A percentile compares a stretch with the other conserved stretches of the same genome.
Conservation (phyloP, 208 protist genomes). For the Trypanosoma conorhini region DNA sequence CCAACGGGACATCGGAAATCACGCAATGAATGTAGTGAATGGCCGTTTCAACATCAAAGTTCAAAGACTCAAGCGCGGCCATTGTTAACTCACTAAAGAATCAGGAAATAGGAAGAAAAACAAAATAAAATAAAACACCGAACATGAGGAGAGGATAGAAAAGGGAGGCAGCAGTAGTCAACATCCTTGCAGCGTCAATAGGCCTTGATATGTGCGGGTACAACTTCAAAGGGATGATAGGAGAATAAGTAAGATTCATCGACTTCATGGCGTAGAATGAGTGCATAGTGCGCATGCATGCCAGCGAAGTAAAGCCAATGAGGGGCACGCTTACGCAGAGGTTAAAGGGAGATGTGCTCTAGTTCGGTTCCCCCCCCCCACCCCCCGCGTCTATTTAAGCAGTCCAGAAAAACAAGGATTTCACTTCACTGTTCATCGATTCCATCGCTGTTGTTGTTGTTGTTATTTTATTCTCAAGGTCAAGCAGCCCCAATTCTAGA, state of each 20-base stretch:
- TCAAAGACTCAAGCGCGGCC: constrained; percentile 23
- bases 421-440: not conserved
- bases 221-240: not conserved
- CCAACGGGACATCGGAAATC: constrained; percentile 47
- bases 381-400: not conserved
- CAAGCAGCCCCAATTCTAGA: not conserved
- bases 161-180: not conserved
- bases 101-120: constrained; percentile 13
- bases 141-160: not conserved
- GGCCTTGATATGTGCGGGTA: not conserved
- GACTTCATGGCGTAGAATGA: not conserved
- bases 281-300: not conserved
- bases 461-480: not conserved
- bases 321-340: not conserved
- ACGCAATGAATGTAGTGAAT: constrained; percentile 74
- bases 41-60: constrained; percentile 29
- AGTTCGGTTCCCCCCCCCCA: not conserved
- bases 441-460: not conserved
- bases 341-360: not conserved
- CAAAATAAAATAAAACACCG: constrained; percentile 26
- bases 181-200: not conserved
- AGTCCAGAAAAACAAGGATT: not conserved
- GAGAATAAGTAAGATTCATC: not conserved
- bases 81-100: constrained; percentile 1
- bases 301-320: not conserved